A percentile compares a stretch with the other conserved stretches of the same genome.
phyloP scores from a whole-genome alignment of 139 green algal species.

The Chlorella sp. region DNA sequence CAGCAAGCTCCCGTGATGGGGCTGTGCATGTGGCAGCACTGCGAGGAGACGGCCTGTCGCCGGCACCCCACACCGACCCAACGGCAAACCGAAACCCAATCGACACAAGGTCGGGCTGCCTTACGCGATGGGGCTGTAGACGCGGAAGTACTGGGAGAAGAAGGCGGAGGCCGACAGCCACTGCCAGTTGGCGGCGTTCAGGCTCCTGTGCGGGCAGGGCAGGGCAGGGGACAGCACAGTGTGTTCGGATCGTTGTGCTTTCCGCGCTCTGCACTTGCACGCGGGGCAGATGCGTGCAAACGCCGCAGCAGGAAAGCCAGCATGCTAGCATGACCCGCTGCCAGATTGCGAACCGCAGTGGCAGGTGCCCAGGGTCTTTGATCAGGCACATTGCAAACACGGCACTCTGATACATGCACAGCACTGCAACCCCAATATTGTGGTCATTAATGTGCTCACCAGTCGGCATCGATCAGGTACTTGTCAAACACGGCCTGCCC shows the following conservation, averaged over 20 bases:
- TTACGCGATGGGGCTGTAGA: conserved; percentile 72
- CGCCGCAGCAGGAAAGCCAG: no score
- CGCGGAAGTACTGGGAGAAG: conserved; percentile 87
- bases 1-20: not conserved
- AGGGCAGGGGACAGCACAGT: not conserved
- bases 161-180: conserved; percentile 91
- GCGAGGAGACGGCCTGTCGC: no score
- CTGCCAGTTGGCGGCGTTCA: conserved; percentile 95
- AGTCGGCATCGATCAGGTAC: conserved; percentile 89
- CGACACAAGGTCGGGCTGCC: no score
- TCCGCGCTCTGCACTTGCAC: no score
- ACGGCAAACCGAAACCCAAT: no score
- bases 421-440: not conserved
- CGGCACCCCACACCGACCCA: no score
- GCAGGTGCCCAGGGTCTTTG: not conserved
- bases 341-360: no score
- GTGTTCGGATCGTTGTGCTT: not conserved
- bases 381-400: conserved; percentile 12
- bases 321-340: no score
- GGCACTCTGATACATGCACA: not conserved
- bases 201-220: not conserved
- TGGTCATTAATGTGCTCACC: no score
- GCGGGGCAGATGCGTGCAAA: no score
- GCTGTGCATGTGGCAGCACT: no score
- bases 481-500: conserved; percentile 92